Evolutionary conservation across 225 moss, liverwort and hornwort genomes (phyloP).

Genomic region (Marchantia polymorpha): DNA sequence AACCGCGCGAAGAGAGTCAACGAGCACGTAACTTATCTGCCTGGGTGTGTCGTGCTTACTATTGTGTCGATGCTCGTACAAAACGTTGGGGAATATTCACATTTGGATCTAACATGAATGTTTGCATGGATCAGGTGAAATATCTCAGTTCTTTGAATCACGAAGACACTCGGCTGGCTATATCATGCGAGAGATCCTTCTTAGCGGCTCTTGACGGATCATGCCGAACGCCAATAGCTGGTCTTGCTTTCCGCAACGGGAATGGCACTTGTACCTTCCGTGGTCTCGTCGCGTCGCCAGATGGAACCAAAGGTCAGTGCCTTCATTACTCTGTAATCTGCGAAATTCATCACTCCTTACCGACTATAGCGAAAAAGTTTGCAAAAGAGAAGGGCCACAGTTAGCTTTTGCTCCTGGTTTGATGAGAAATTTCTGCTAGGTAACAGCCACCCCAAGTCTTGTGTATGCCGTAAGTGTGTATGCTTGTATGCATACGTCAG

Average conservation of each 20-base stretch:
- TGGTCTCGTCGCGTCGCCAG: slow-evolving; percentile 76
- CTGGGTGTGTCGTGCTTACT: too few species aligned
- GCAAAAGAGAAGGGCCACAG: neutral
- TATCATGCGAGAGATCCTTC: slow-evolving; percentile 85
- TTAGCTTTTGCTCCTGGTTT: neutral
- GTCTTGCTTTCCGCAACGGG: slow-evolving; percentile 69
- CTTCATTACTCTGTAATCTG: neutral
- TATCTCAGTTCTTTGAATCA: slow-evolving; percentile 81
- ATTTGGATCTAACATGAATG: neutral
- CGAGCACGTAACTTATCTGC: too few species aligned
- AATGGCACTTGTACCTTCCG: slow-evolving; percentile 66
- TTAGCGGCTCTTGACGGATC: slow-evolving; percentile 84
- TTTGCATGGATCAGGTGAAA: slow-evolving; percentile 42
- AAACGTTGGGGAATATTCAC: neutral
- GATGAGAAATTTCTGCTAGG: too few species aligned
- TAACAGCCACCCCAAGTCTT: too few species aligned
- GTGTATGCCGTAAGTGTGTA: too few species aligned
- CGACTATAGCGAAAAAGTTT: neutral
- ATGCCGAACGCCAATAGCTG: slow-evolving; percentile 95
- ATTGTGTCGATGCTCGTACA: neutral
- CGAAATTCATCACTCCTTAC: neutral
- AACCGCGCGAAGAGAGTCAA: too few species aligned
- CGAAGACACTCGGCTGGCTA: slow-evolving; percentile 81
- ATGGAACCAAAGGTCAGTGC: slow-evolving; percentile 70
- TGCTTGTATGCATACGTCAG: too few species aligned